Evolutionary conservation across 805 yeast genomes (phyloP).

Genomic region (Wickerhamiella domercqiae): DNA sequence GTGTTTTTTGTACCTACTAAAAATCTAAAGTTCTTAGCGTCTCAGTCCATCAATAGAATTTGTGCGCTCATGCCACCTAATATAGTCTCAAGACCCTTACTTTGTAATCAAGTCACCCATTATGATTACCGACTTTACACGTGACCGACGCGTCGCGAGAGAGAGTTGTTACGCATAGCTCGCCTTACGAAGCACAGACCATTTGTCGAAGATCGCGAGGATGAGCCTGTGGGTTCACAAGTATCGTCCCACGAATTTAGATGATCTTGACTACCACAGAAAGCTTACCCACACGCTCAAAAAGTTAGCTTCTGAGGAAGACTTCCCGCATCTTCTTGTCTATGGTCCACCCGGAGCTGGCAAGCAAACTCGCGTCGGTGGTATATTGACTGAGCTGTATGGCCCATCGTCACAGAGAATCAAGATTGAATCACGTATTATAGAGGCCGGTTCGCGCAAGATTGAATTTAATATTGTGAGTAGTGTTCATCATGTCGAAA

Average conservation of each 20-base stretch:
- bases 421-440: slow-evolving; percentile 80
- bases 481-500: slow-evolving; percentile 78
- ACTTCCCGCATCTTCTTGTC: slow-evolving; percentile 80
- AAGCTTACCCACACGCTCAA: slow-evolving; percentile 47
- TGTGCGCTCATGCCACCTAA: too few species aligned
- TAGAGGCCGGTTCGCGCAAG: slow-evolving; percentile 56
- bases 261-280: slow-evolving; percentile 49
- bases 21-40: too few species aligned
- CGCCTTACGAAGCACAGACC: too few species aligned
- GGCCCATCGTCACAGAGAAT: slow-evolving; percentile 70
- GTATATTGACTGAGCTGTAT: slow-evolving; percentile 62
- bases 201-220: too few species aligned
- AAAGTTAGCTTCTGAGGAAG: slow-evolving; percentile 55
- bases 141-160: too few species aligned
- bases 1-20: too few species aligned
- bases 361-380: slow-evolving; percentile 81
- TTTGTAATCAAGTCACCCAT: too few species aligned
- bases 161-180: too few species aligned
- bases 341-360: slow-evolving; percentile 98
- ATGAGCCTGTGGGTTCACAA: slow-evolving; percentile 86
- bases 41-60: too few species aligned
- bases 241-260: slow-evolving; percentile 61
- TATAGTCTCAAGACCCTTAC: too few species aligned
- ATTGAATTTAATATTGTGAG: slow-evolving; percentile 88
- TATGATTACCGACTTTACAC: too few species aligned